phyloP scores from a whole-genome alignment of 768 basidiomycete species.

The Hygrocybe coccinea region DNA sequence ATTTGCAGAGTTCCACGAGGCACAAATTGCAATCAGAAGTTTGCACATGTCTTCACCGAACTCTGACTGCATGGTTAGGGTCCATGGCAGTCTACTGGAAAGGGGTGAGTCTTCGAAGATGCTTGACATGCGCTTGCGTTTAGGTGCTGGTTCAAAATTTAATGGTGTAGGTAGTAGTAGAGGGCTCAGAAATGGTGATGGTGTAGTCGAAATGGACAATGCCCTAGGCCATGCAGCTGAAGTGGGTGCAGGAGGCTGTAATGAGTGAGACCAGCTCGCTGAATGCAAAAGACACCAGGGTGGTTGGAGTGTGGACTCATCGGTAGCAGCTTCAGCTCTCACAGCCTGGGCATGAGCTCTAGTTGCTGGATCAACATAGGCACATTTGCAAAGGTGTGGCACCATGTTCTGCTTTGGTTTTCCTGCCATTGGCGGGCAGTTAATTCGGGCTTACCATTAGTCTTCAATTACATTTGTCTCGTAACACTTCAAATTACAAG shows the following conservation, averaged over 20 bases:
- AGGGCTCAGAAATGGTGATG: conserved; percentile 4
- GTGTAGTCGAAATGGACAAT: conserved; percentile 1
- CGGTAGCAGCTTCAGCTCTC: conserved; percentile 2
- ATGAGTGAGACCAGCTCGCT: too few species aligned
- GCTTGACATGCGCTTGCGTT: conserved; percentile 3
- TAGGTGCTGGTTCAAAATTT: background rate
- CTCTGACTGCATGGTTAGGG: conserved; percentile 1
- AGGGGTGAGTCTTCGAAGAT: background rate
- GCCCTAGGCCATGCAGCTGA: background rate
- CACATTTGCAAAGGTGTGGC: conserved; percentile 10
- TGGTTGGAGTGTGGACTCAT: background rate
- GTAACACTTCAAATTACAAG: background rate
- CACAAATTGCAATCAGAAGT: conserved; percentile 12
- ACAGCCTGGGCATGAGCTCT: background rate
- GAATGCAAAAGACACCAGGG: too few species aligned
- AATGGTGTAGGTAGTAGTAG: background rate
- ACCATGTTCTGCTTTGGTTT: conserved; percentile 15
- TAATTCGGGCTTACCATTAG: background rate
- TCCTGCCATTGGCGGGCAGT: conserved; percentile 6
- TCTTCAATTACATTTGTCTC: background rate
- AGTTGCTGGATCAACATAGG: conserved; percentile 6
- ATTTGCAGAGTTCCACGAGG: conserved; percentile 21
- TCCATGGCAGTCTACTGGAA: conserved; percentile 1
- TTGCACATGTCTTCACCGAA: conserved; percentile 10
- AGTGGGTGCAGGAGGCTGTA: background rate